These are phyloP conservation scores for Chloris gayana DNA, from an alignment of 176 grass and related monocot genomes.

Conservation along the genomic window DNA sequence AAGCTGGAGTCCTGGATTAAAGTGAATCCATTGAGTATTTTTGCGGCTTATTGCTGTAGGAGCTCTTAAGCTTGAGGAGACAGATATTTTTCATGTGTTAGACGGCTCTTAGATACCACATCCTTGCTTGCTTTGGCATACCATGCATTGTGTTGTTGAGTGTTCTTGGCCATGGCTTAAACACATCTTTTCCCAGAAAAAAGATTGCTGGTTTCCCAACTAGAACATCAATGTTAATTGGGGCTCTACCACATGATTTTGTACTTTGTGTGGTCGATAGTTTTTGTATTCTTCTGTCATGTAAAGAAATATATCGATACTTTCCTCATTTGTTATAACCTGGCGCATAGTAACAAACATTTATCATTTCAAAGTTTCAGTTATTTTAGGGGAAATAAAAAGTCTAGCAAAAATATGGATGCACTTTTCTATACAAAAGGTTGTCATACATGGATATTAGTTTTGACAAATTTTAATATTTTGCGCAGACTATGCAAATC, in stretches of 20 bases:
- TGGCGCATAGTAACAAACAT: neutral
- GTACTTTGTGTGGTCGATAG: neutral
- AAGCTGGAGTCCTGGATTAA: neutral
- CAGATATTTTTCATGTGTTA: neutral
- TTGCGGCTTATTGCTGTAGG: neutral
- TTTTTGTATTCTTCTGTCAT: neutral
- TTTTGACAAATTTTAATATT: conserved; percentile 30
- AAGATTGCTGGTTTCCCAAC: neutral
- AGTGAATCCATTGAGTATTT: neutral
- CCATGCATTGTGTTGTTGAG: no score
- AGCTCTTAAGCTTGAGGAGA: neutral
- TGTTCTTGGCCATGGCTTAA: neutral
- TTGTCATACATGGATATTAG: neutral
- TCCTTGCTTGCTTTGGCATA: neutral
- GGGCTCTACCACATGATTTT: neutral
- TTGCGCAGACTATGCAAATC: conserved; percentile 77
- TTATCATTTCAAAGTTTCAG: neutral
- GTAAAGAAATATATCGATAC: neutral
- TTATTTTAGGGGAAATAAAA: neutral
- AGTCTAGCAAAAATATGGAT: neutral
- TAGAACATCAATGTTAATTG: neutral
- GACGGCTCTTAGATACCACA: neutral
- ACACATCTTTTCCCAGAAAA: neutral
- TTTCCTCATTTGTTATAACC: conserved; percentile 5
- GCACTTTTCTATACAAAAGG: neutral